These are phyloP conservation scores for Colletotrichum liriopes DNA, from an alignment of 2,329 filamentous ascomycete species.

Conservation along the genomic window DNA sequence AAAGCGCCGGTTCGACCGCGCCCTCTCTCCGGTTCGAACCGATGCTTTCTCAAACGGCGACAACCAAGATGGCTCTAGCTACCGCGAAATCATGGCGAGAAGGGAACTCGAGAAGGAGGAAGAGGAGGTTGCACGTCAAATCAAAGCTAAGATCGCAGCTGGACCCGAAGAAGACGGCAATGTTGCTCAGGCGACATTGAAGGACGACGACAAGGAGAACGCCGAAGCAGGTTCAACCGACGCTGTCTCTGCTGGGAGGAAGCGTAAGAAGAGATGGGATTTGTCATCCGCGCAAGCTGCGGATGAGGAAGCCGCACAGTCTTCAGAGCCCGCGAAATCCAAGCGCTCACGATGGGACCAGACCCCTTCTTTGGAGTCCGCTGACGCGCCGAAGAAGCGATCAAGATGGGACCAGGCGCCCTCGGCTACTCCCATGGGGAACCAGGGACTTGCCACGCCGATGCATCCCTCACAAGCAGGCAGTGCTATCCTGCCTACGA, in stretches of 20 bases:
- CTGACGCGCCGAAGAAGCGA: slow-evolving; percentile 78
- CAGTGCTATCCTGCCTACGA: slow-evolving; percentile 65
- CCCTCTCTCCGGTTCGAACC: slow-evolving; percentile 86
- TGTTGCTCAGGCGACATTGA: slow-evolving; percentile 80
- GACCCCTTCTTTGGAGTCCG: slow-evolving; percentile 73
- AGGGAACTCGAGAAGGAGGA: slow-evolving; percentile 95
- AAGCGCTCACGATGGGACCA: slow-evolving; percentile 93
- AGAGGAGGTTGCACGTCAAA: slow-evolving; percentile 84
- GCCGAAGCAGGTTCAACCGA: slow-evolving; percentile 79
- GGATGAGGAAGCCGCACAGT: slow-evolving; percentile 65
- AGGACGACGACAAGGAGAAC: slow-evolving; percentile 81
- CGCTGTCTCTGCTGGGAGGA: slow-evolving; percentile 74
- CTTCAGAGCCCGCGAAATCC: slow-evolving; percentile 70
- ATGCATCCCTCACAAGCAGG: slow-evolving; percentile 79
- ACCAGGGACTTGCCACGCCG: slow-evolving; percentile 82
- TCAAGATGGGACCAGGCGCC: slow-evolving; percentile 96
- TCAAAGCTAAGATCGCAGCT: slow-evolving; percentile 80
- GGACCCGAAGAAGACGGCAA: slow-evolving; percentile 71
- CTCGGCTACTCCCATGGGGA: slow-evolving; percentile 81
- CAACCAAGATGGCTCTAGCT: slow-evolving; percentile 82
- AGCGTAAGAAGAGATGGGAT: slow-evolving; percentile 97
- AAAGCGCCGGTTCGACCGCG: slow-evolving; percentile 92
- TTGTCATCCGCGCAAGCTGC: slow-evolving; percentile 73
- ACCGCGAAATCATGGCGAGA: slow-evolving; percentile 91
- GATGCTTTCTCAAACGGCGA: slow-evolving; percentile 87